These are phyloP conservation scores for Phytophthora sansomeana DNA, from an alignment of 352 stramenopile species.

Conservation along the genomic window DNA sequence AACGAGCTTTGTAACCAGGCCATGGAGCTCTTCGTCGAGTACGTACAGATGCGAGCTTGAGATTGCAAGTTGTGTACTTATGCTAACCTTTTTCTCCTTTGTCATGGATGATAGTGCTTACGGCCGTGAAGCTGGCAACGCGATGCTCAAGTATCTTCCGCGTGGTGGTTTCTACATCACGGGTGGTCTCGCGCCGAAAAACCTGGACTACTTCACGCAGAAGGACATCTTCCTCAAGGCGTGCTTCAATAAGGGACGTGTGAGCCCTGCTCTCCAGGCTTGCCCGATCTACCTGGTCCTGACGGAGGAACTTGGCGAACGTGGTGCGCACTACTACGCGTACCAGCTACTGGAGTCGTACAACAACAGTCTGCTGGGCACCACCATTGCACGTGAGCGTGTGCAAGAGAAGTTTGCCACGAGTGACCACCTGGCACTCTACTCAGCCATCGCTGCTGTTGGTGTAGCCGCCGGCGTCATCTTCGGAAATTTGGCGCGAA, in stretches of 20 bases:
- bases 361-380: conserved; percentile 48
- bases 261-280: conserved; percentile 67
- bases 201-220: conserved; percentile 91
- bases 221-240: conserved; percentile 69
- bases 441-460: conserved; percentile 49
- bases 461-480: conserved; percentile 45
- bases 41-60: too few species aligned
- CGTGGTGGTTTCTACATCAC: conserved; percentile 96
- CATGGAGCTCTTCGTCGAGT: conserved; percentile 93
- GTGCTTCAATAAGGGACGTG: conserved; percentile 85
- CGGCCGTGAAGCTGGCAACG: conserved; percentile 89
- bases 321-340: conserved; percentile 86
- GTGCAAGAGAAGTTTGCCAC: conserved; percentile 49
- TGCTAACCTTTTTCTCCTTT: too few species aligned
- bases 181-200: conserved; percentile 95
- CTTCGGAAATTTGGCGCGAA: conserved; percentile 30
- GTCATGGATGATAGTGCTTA: too few species aligned
- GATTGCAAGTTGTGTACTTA: too few species aligned
- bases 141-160: conserved; percentile 94
- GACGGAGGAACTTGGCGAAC: conserved; percentile 86
- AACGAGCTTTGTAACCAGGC: conserved; percentile 82
- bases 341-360: conserved; percentile 80
- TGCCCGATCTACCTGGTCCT: conserved; percentile 88
- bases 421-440: conserved; percentile 50
- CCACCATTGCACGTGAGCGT: conserved; percentile 37